Percentiles rank a stretch among this genome's conserved stretches.
These are phyloP conservation scores for Plasmodium vivax DNA, from an alignment of 169 alveolate species.

Conservation along the genomic window DNA sequence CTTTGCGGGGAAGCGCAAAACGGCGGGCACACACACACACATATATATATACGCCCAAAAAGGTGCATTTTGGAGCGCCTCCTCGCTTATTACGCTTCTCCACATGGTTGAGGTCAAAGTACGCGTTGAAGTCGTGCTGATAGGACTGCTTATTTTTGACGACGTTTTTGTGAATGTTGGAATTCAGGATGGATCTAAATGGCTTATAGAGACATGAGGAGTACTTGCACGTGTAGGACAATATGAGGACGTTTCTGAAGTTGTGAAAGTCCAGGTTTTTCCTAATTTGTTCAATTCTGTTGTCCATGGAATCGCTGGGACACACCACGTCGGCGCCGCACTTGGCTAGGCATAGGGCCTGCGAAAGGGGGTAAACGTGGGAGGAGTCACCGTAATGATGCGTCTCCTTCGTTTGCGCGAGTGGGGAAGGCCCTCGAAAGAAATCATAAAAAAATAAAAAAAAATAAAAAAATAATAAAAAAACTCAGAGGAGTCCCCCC, in stretches of 20 bases:
- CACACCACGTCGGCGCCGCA: constrained; percentile 90
- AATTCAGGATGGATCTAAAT: constrained; percentile 88
- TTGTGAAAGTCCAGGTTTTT: constrained; percentile 80
- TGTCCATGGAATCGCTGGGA: constrained; percentile 93
- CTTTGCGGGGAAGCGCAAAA: neutral
- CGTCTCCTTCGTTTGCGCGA: neutral
- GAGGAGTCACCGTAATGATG: neutral
- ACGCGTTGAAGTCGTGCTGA: constrained; percentile 82
- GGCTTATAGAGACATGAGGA: constrained; percentile 89
- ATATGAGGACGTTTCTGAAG: constrained; percentile 81
- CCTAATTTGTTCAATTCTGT: constrained; percentile 87
- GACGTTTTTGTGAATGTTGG: constrained; percentile 79
- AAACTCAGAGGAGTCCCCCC: neutral
- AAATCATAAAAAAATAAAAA: neutral
- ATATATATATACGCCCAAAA: neutral
- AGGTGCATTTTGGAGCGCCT: neutral
- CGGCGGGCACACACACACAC: neutral
- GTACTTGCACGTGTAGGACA: constrained; percentile 90
- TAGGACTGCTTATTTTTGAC: constrained; percentile 85
- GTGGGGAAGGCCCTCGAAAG: neutral
- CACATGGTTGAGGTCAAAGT: constrained; percentile 67
- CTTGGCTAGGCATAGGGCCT: constrained; percentile 84
- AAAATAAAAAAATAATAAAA: neutral
- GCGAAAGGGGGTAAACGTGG: neutral
- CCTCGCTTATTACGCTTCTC: constrained; percentile 49